Base-by-base conservation (phyloP, 352 stramenopile genomes). In the Phytophthora chlamydospora region DNA sequence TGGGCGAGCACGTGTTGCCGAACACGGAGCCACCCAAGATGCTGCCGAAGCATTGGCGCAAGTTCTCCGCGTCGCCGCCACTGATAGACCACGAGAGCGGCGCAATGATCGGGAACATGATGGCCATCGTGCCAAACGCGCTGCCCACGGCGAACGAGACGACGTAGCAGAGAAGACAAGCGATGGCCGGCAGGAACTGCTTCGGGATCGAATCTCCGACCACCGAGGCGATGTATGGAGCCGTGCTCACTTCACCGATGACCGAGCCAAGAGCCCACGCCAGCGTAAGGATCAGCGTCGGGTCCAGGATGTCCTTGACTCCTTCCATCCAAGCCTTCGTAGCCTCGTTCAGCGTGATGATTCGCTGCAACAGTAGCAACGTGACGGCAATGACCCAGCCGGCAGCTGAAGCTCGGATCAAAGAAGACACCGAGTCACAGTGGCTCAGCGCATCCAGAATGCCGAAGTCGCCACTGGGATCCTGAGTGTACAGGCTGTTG, bases 21-120 rank as follows among this genome's bases (percentile, higher is more conserved):
- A 96, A 95, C 21, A 94, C 81, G 38, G 87, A 95, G 48, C 78
- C 88, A 38, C 85, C 87, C 29, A 97, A 66, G 71, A 97, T 94
- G 50, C 81, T 89, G 42, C 83, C 89, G 55, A 97, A 94, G 68
- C 84, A 96, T 62, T 93, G 82, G 33, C 90, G 76, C 42, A 98
- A 62, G 58, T 96, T 96, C 14, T 85, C 77, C 9, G 72, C 53
- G 48, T 98, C 89, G 9, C 83, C 83, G 31, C 80, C 75, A 42
- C 77, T 90, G 54, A 97, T 90, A 41, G 80, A 78, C 73, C 72
- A 97, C 47, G 88, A 94, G 9, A 97, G 78, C 51, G 85, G 87
- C 36, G 83, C 82, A 48, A 95, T 91, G 61, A 98, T 95, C 14
- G 91, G 91, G 64, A 98, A 97, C 70, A 98, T 90, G 58, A 98